A percentile compares a stretch with the other conserved stretches of the same genome.
phyloP scores from a whole-genome alignment of 495 filamentous ascomycete species.

The Staphylotrichum tortipilum region DNA sequence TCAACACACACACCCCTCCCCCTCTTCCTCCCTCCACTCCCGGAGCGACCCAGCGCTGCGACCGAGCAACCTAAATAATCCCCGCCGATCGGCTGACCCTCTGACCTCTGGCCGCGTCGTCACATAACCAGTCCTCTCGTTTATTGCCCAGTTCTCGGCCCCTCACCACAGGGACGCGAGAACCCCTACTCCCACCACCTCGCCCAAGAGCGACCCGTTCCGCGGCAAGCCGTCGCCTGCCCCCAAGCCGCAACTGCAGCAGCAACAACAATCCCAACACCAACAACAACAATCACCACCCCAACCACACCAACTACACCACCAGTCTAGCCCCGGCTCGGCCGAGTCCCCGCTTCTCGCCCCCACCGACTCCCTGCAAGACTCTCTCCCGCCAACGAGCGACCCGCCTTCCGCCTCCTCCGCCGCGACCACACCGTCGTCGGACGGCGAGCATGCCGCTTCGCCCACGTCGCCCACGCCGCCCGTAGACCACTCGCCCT shows the following conservation, averaged over 20 bases:
- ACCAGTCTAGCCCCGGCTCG: conserved; percentile 18
- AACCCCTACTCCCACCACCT: conserved; percentile 29
- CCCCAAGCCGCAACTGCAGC: conserved; percentile 28
- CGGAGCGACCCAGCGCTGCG: too few relatives aligned
- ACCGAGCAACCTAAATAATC: too few relatives aligned
- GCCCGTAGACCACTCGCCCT: conserved; percentile 17
- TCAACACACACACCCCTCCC: too few relatives aligned
- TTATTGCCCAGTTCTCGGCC: conserved; percentile 49
- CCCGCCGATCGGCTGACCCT: conserved; percentile 2
- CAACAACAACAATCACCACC: too few relatives aligned
- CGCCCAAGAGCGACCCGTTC: conserved; percentile 25
- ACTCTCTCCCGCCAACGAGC: too few relatives aligned
- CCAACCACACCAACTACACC: too few relatives aligned
- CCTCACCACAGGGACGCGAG: conserved; percentile 35
- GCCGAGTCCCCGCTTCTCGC: conserved; percentile 7
- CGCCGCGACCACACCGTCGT: conserved; percentile 14
- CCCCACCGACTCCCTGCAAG: conserved; percentile 15
- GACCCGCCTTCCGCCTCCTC: conserved; percentile 20
- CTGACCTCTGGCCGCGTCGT: conserved; percentile 12
- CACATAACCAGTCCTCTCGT: conserved; percentile 46
- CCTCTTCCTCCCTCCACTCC: too few relatives aligned
- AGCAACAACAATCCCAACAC: too few relatives aligned
- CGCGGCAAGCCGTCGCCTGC: not conserved
- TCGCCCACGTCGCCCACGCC: conserved; percentile 17
- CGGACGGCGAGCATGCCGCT: conserved; percentile 29